A percentile compares a stretch with the other conserved stretches of the same genome.
phyloP scores from a whole-genome alignment of 2,329 filamentous ascomycete species.

The Fusarium kyushuense region DNA sequence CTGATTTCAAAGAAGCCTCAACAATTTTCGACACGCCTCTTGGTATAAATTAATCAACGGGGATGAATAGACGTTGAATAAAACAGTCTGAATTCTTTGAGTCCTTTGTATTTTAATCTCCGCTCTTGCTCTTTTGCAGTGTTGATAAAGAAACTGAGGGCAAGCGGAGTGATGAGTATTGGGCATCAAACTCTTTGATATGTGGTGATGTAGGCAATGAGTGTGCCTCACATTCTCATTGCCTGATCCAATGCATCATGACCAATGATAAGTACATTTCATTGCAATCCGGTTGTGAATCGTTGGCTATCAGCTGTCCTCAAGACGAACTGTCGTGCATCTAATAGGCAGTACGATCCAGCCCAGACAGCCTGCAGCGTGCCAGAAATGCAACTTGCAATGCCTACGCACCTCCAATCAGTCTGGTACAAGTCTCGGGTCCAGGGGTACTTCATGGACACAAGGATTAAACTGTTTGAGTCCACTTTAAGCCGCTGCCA shows the following conservation, averaged over 20 bases:
- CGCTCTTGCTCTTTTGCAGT: background rate
- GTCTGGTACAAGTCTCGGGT: slow-evolving; percentile 17
- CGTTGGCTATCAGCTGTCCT: slow-evolving; percentile 6
- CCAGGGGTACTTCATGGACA: slow-evolving; percentile 27
- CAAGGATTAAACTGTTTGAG: slow-evolving; percentile 30
- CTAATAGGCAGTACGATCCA: slow-evolving; percentile 9
- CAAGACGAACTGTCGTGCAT: slow-evolving; percentile 9
- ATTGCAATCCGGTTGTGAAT: slow-evolving; percentile 14
- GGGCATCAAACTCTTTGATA: background rate
- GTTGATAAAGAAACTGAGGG: background rate
- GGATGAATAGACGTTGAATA: background rate
- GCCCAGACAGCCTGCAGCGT: slow-evolving; percentile 14
- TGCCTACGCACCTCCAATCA: background rate
- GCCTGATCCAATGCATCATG: slow-evolving; percentile 7
- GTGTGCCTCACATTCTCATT: slow-evolving; percentile 11
- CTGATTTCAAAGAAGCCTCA: background rate
- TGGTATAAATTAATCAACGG: background rate
- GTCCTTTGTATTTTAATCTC: background rate
- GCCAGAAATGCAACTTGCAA: background rate
- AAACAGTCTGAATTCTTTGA: background rate
- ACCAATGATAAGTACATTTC: slow-evolving; percentile 4
- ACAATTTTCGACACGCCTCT: background rate
- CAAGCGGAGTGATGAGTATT: background rate
- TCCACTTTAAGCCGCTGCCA: slow-evolving; percentile 40
- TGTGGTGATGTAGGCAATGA: background rate